Conservation (phyloP, 331 rosid species). For the Spiraea crenata region DNA sequence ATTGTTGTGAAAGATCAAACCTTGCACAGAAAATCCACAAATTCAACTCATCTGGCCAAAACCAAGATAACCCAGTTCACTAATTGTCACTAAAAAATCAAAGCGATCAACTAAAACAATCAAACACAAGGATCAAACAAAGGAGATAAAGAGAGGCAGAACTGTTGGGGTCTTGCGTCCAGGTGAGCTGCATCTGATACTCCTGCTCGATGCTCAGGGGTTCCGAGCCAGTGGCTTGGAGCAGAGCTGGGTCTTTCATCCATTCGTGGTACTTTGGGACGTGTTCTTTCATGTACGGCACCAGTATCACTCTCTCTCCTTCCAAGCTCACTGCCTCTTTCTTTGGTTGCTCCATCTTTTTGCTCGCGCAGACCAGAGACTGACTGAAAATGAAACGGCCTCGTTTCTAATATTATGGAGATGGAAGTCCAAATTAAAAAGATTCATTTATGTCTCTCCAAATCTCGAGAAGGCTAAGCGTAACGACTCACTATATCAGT, state of each 20-base stretch:
- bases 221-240: conserved; percentile 83
- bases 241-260: conserved; percentile 84
- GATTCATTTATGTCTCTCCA: no score
- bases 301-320: conserved; percentile 64
- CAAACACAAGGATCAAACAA: background rate
- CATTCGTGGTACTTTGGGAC: conserved; percentile 77
- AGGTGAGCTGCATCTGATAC: conserved; percentile 80
- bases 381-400: no score
- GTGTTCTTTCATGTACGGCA: conserved; percentile 79
- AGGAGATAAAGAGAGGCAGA: conserved; percentile 26
- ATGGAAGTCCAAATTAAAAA: no score
- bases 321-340: conserved; percentile 59
- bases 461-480: no score
- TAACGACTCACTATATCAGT: no score
- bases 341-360: conserved; percentile 16
- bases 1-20: no score
- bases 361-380: background rate
- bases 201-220: conserved; percentile 83
- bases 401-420: no score
- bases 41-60: background rate
- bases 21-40: no score
- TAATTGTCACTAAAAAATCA: background rate
- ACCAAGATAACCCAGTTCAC: conserved; percentile 16
- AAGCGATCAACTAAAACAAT: background rate
- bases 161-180: conserved; percentile 83